These are phyloP conservation scores for Skeletonema tropicum DNA, from an alignment of 108 stramenopile genomes.

Conservation along the genomic window DNA sequence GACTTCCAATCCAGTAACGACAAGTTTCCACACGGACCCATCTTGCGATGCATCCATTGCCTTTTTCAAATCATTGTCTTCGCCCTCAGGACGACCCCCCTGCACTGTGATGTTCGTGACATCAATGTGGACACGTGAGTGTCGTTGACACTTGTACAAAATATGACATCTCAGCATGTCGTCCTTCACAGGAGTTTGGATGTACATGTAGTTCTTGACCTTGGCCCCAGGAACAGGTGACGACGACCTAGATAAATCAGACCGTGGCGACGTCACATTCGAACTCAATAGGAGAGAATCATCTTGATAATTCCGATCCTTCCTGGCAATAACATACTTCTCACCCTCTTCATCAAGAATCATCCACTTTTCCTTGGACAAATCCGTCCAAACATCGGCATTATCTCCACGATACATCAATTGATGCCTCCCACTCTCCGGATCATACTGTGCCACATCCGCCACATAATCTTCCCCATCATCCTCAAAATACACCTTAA, in stretches of 20 bases:
- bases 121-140: slow-evolving; percentile 71
- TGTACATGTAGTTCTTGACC: slow-evolving; percentile 66
- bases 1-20: slow-evolving; percentile 62
- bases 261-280: slow-evolving; percentile 19
- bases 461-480: slow-evolving; percentile 74
- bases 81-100: slow-evolving; percentile 24
- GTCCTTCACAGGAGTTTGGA: slow-evolving; percentile 77
- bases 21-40: slow-evolving; percentile 79
- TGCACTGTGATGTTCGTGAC: slow-evolving; percentile 39
- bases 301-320: slow-evolving; percentile 25
- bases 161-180: slow-evolving; percentile 50
- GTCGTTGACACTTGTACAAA: slow-evolving; percentile 66
- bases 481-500: slow-evolving; percentile 73
- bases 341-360: slow-evolving; percentile 76
- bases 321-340: slow-evolving; percentile 78
- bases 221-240: slow-evolving; percentile 34
- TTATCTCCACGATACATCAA: slow-evolving; percentile 73
- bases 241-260: slow-evolving; percentile 31
- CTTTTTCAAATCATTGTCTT: slow-evolving; percentile 50
- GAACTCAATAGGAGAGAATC: slow-evolving; percentile 17
- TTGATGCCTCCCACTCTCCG: slow-evolving; percentile 60
- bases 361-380: slow-evolving; percentile 80
- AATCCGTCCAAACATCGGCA: slow-evolving; percentile 81
- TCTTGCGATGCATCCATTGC: slow-evolving; percentile 64
- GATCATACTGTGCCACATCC: slow-evolving; percentile 80